These are phyloP conservation scores for Coemansia asiatica DNA, from an alignment of 192 early-diverging fungal genomes.

Conservation along the genomic window DNA sequence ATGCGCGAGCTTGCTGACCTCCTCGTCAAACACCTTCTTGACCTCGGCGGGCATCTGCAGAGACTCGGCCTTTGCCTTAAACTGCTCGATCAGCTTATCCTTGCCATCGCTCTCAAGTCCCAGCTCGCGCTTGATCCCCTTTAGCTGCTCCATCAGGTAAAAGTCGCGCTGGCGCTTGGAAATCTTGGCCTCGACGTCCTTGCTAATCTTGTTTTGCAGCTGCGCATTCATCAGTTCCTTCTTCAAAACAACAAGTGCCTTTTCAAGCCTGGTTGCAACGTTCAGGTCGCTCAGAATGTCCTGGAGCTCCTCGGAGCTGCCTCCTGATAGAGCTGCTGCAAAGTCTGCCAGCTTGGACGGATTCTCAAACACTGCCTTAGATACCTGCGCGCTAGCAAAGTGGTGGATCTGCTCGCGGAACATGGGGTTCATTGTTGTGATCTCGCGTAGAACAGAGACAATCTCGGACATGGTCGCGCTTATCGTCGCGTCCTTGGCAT, in stretches of 20 bases:
- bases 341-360: slow-evolving; percentile 96
- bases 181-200: slow-evolving; percentile 98
- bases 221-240: slow-evolving; percentile 98
- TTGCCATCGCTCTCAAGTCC: slow-evolving; percentile 98
- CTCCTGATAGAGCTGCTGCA: slow-evolving; percentile 91
- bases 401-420: slow-evolving; percentile 98
- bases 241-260: slow-evolving; percentile 90
- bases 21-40: slow-evolving; percentile 97
- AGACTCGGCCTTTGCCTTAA: slow-evolving; percentile 81
- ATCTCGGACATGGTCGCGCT: slow-evolving; percentile 94
- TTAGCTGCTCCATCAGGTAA: slow-evolving; percentile 99
- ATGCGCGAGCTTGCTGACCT: slow-evolving; percentile 88
- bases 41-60: slow-evolving; percentile 88
- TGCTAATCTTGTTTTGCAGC: slow-evolving; percentile 95
- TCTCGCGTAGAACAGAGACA: slow-evolving; percentile 94
- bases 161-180: slow-evolving; percentile 97
- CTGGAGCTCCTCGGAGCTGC: slow-evolving; percentile 91
- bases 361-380: slow-evolving; percentile 93
- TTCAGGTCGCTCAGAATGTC: slow-evolving; percentile 84
- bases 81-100: slow-evolving; percentile 94
- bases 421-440: slow-evolving; percentile 89
- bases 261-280: slow-evolving; percentile 89
- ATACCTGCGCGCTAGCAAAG: slow-evolving; percentile 93
- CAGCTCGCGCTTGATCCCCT: slow-evolving; percentile 98
- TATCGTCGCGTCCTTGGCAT: slow-evolving; percentile 79